Evolutionary conservation across 768 basidiomycete genomes (phyloP), one percentile per base, ranked within the genome.

Genomic region (Sarcomyxa edulis): DNA sequence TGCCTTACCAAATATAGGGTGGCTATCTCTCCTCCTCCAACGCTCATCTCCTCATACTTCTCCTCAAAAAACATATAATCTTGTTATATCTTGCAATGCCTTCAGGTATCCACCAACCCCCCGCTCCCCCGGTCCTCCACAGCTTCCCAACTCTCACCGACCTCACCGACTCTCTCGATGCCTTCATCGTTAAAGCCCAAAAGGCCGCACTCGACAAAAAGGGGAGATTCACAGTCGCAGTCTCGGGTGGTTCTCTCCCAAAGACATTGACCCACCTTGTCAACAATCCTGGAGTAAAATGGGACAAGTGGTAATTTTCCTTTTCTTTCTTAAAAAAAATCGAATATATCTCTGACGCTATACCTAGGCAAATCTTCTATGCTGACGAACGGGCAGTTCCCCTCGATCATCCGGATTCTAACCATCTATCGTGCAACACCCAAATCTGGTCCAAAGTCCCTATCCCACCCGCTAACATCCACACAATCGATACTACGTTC

Each of bases 321-420:
- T 22, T 37, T 30, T 27, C 1, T 3, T 24, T 28, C 24, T 24
- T 37, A 18, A n/a, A 33, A 25, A 5, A 35, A 14, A 15, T 40
- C 24, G 40, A 30, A 46, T 29, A 27, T 26, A n/a, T n/a, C n/a
- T n/a, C n/a, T n/a, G n/a, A n/a, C n/a, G n/a, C 28, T 6, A 28
- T 39, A 4, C 25, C 6, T 57, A 98, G 95, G 96, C 93, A 97
- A 47, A 81, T 98, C 52, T 99, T 86, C 66, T 99, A 96, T 55
- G 91, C 83, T 21, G 96, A 99, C 61, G 96, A 99, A 65, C 87
- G 96, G 38, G 78, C 81, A 45, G 96, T 99, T 16, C 91, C 92
- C 6, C 80, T 96, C 55, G 84, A 96, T 67, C 72, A 95, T 62
- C 71, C 79, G 24, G 95, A 98, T 57, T 96, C 93, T 20, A 99